Evolutionary conservation across 2,329 filamentous ascomycete species (phyloP).

Genomic region (Exophiala sp.): DNA sequence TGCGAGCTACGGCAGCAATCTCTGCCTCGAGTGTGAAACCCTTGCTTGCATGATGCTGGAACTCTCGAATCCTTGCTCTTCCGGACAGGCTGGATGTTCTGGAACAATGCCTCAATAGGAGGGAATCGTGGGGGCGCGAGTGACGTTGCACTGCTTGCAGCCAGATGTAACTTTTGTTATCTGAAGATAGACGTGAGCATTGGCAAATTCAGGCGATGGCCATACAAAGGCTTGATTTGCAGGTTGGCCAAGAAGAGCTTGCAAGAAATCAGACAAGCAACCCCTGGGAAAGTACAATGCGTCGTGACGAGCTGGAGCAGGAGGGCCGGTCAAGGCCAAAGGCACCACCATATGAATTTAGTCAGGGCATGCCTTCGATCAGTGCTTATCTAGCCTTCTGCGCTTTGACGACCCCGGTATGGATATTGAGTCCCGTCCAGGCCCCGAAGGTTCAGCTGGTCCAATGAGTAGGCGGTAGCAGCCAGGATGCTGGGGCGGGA

Average conservation of each 20-base stretch:
- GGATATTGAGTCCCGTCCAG: not conserved
- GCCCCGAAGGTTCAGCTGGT: not conserved
- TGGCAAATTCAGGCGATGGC: not conserved
- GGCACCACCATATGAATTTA: not conserved
- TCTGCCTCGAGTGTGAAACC: too few relatives aligned
- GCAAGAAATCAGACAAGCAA: not conserved
- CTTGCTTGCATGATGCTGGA: not conserved
- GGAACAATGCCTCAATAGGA: not conserved
- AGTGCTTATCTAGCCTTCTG: slow-evolving; percentile 12
- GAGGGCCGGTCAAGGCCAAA: not conserved
- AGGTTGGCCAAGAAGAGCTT: not conserved
- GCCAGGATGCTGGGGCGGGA: not conserved
- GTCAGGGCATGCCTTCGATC: slow-evolving; percentile 4
- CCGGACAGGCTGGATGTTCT: not conserved
- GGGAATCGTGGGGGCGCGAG: not conserved
- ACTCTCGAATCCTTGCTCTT: not conserved
- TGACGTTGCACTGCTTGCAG: not conserved
- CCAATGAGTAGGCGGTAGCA: not conserved
- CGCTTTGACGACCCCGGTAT: slow-evolving; percentile 3
- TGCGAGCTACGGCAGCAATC: too few relatives aligned
- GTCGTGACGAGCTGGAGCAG: not conserved
- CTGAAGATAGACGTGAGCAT: not conserved
- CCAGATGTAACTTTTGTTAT: not conserved
- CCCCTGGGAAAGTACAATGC: not conserved
- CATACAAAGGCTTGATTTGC: not conserved